Base-by-base conservation (phyloP, 2,329 filamentous ascomycete species). In the Fusarium torreyae region DNA sequence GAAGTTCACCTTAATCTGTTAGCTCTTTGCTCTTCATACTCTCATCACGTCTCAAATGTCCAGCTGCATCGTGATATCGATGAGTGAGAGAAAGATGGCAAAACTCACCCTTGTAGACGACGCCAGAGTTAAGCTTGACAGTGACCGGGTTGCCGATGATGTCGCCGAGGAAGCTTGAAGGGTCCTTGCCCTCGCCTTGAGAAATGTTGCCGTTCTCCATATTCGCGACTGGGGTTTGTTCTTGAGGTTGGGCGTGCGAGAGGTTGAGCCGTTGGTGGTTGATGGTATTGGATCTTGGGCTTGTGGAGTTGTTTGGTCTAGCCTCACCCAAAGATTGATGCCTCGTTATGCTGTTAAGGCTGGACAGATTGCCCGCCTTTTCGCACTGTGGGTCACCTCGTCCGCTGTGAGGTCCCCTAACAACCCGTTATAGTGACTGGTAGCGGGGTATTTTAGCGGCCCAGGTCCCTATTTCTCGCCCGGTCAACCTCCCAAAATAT, bases 121-220 rank as follows among this genome's bases (percentile, higher is more conserved):
- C 94, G 56, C 96, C 96, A n/a, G 94, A 98, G 83, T 99, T 99
- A 74, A 99, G 88, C 84, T 98, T 98, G 72, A 99, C 95, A 2
- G 94, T 97, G 71, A 99, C 96, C 38, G 94, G 90, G 69, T 94
- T 93, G 65, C 95, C 94, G 77, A 97, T 97, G 78, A 99, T 97
- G 78, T 97, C 94, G 80, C 92, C 90, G 63, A 99, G 86, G 81
- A 99, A 99, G 72, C 92, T 91, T 14, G 94, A 97, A 6, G 96
- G 96, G 80, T 99, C 96, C 80, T 94, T 95, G 68, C 93, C 92
- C 81, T 96, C 93, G 62, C 82, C 81, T 77, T 89, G 87, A 31
- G 82, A 81, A 64, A 82, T 82, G 67, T 86, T 85, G 66, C 88
- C 89, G 84, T 94, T 95, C 82, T 94, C 93, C 93, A 94, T 96